Evolutionary conservation across 1,284 basidiomycete species (phyloP), one percentile per base, ranked within the genome.

Genomic region (Moniliophthora roreri): DNA sequence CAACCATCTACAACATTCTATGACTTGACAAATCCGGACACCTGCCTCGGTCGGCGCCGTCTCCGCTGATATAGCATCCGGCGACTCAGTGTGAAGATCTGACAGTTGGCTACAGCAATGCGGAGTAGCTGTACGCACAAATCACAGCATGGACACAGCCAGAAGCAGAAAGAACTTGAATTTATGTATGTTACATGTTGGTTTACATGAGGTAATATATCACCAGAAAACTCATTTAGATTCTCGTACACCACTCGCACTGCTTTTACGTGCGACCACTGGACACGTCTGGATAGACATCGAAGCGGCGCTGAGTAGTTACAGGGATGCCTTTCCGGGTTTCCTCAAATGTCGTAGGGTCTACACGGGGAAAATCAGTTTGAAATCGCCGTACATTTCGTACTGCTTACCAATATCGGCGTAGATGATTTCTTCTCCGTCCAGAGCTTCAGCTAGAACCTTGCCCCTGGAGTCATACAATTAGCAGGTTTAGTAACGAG

Each of bases 291-390:
- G 80, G 75, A 67, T 97, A 98, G 49, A 96, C 91, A 70, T 96
- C 95, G 66, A 96, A 97, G 52, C 95, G 81, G 54, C 94, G 74
- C 69, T 98, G 95, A 20, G 75, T 81, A 0, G 91, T 94, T 16
- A 98, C 91, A 11, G 94, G 94, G 52, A 96, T 91, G 11, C 90
- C 90, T 51, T 80, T 76, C 38, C 95, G 81, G 8, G 92, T 87
- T 4, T 85, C 82, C 37, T 80, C 66, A 58, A 94, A 77, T 46
- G 78, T 67, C 55, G 85, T 74, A 6, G 93, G 83, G 63, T 95
- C 94, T 95, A 69, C 48, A 44, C 18, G 32, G 2, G 28, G 6
- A n/a, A 45, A 51, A 39, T 50, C 11, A 13, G 36, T 45, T 53
- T 39, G 48, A 37, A 45, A 18, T 16, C 11, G 39, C 16, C 50